Conservation (phyloP, 352 stramenopile genomes). For the Phytophthora niederhauseri region DNA sequence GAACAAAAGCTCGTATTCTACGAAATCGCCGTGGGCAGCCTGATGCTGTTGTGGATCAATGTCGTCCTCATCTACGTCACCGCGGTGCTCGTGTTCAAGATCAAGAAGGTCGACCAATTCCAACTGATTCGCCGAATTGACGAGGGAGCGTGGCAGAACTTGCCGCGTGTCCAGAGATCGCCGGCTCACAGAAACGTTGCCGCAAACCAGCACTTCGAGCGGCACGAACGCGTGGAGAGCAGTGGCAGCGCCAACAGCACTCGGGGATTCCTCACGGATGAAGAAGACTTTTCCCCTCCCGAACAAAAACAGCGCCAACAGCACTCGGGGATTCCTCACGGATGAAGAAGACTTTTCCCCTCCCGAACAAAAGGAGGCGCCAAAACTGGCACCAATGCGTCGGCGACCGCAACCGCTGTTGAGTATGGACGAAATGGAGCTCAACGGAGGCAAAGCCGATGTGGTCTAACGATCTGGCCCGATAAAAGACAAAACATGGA, state of each 20-base stretch:
- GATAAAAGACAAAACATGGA: slow-evolving; percentile 1
- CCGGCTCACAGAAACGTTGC: slow-evolving; percentile 38
- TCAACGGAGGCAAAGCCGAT: slow-evolving; percentile 9
- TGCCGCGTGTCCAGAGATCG: slow-evolving; percentile 74
- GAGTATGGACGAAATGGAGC: slow-evolving; percentile 21
- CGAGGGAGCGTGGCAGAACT: slow-evolving; percentile 79
- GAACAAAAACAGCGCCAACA: slow-evolving; percentile 38
- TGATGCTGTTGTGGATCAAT: slow-evolving; percentile 89
- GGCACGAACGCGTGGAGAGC: slow-evolving; percentile 39
- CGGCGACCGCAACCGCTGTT: slow-evolving; percentile 19
- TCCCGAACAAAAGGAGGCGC: slow-evolving; percentile 13
- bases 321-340: slow-evolving; percentile 28
- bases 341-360: slow-evolving; percentile 19
- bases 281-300: slow-evolving; percentile 15
- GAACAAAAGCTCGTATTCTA: slow-evolving; percentile 88
- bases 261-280: slow-evolving; percentile 20
- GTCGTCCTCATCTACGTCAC: slow-evolving; percentile 90
- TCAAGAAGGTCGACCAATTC: slow-evolving; percentile 88
- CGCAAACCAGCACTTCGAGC: slow-evolving; percentile 8
- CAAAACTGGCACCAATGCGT: slow-evolving; percentile 25
- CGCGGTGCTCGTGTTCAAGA: slow-evolving; percentile 89
- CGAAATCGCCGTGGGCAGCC: slow-evolving; percentile 84
- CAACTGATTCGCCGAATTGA: slow-evolving; percentile 82
- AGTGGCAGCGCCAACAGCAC: slow-evolving; percentile 53
- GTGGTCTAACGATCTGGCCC: slow-evolving; percentile 18